Percentiles rank a stretch among this genome's conserved stretches.
phyloP scores from a whole-genome alignment of 257 asterid species.

The Solanum appendiculatum region DNA sequence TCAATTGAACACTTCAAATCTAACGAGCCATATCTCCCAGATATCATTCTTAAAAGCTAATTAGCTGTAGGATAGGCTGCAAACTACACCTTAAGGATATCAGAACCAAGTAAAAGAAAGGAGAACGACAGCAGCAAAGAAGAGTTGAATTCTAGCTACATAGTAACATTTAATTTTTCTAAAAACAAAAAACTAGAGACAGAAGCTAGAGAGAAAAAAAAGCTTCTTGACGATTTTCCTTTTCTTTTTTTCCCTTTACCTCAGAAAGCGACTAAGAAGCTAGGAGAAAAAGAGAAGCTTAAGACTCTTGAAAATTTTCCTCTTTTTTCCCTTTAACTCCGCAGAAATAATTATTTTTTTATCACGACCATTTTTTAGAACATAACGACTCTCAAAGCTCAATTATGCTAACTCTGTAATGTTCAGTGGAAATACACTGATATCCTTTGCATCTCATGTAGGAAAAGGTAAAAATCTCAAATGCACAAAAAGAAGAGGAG shows the following conservation, averaged over 20 bases:
- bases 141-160: not conserved
- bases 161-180: not conserved
- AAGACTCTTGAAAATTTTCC: not conserved
- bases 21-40: not conserved
- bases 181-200: not conserved
- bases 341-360: not conserved
- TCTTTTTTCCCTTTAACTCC: not conserved
- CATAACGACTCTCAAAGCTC: not conserved
- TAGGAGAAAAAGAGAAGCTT: not conserved
- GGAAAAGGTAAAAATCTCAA: not conserved
- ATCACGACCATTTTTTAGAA: not conserved
- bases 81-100: not conserved
- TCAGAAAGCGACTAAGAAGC: not conserved
- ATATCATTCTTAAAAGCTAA: not conserved
- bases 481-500: not conserved
- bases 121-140: not conserved
- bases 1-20: not conserved
- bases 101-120: not conserved
- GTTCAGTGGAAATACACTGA: not conserved
- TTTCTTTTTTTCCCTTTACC: not conserved
- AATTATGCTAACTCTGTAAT: not conserved
- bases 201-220: not conserved
- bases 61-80: not conserved
- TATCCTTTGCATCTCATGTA: not conserved
- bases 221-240: not conserved